Evolutionary conservation across 2,329 filamentous ascomycete genomes (phyloP), one percentile per base, ranked within the genome.

Genomic region (Thermothelomyces thermophilus): DNA sequence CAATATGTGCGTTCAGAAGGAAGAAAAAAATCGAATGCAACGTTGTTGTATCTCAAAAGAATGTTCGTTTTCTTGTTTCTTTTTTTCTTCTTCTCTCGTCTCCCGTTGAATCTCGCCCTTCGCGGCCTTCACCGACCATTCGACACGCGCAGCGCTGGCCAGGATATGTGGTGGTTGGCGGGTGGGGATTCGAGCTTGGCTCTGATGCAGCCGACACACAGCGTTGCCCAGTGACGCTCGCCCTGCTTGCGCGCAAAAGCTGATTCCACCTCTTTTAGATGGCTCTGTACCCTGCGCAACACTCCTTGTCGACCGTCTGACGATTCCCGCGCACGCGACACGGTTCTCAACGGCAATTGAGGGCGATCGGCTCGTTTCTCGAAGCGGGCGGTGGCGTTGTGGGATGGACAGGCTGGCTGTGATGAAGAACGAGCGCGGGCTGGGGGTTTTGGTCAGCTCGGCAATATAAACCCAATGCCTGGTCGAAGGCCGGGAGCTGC

Each of bases 391-490:
- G 41, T 36, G 20, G 48, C 44, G 41, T 17, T 46, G 46, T 39
- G 46, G 47, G 31, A 40, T 41, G 46, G 34, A 17, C 40, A 26
- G 13, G 58, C 57, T 56, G 56, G 51, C 53, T 49, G 54, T 56
- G 55, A 56, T 53, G 50, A 51, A 22, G 46, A 51, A 51, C 49
- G 44, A 41, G 44, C 50, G 22, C 36, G 28, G 26, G 40, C 52
- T 47, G 35, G 44, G 35, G 44, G 47, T 46, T 48, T 41, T 41
- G 43, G 59, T 39, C 42, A 51, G 52, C 58, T 58, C 57, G 53
- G 55, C 53, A 62, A 61, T 60, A 59, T 60, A 62, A 60, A 60
- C 51, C 60, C 53, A 59, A 60, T 60, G 56, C 60, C 54, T 41
- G 37, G 44, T 20, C 39, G 46, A 44, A 49, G 53, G 41, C 41